Conservation (phyloP, 1,284 basidiomycete species). For the Volvariella volvacea region DNA sequence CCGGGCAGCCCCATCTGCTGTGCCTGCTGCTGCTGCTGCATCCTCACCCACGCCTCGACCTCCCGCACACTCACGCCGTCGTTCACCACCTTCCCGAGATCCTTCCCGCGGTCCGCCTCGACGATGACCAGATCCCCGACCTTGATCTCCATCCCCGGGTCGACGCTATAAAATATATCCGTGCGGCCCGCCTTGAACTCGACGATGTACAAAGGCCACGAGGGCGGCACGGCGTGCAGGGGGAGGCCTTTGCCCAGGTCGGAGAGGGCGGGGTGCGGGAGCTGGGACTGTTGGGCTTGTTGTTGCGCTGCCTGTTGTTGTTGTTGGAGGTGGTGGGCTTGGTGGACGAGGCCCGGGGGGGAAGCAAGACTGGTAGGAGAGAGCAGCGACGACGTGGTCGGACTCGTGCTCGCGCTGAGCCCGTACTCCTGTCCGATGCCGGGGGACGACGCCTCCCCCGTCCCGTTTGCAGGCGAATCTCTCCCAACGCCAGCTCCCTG, state of each 20-base stretch:
- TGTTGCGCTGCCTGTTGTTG: slow-evolving; percentile 12
- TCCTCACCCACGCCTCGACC: slow-evolving; percentile 84
- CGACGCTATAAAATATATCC: slow-evolving; percentile 87
- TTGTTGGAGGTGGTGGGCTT: no score
- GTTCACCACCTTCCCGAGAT: slow-evolving; percentile 86
- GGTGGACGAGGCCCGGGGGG: no score
- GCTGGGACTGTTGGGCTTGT: slow-evolving; percentile 21
- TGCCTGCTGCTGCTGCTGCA: slow-evolving; percentile 43
- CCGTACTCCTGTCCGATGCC: no score
- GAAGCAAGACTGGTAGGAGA: no score
- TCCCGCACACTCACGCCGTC: slow-evolving; percentile 88
- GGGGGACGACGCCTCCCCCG: no score
- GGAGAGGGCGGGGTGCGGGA: slow-evolving; percentile 29
- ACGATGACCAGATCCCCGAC: slow-evolving; percentile 93
- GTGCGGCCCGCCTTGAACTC: slow-evolving; percentile 97
- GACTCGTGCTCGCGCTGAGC: no score
- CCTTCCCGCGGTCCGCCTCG: slow-evolving; percentile 93
- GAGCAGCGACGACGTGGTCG: no score
- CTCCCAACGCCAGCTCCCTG: no score
- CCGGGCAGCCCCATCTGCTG: slow-evolving; percentile 16
- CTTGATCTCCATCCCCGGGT: slow-evolving; percentile 54
- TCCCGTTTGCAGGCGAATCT: no score
- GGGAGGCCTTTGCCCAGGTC: slow-evolving; percentile 91
- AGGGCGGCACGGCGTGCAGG: slow-evolving; percentile 72
- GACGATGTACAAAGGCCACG: slow-evolving; percentile 91